phyloP scores from a whole-genome alignment of 2,329 filamentous ascomycete genomes.

The Reticulascus tulasneorum region DNA sequence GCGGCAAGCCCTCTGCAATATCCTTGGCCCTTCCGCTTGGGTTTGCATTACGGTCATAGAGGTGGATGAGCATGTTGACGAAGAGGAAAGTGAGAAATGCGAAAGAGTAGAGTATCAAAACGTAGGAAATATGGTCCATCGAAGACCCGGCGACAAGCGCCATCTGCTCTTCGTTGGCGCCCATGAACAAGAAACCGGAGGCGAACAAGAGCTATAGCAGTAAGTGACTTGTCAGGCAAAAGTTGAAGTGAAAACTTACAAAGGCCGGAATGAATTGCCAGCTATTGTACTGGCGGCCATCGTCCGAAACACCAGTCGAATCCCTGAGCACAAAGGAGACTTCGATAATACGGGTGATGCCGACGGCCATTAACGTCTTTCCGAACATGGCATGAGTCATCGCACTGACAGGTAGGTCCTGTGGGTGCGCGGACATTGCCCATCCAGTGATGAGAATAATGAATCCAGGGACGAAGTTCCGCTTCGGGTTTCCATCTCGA shows the following conservation, averaged over 20 bases:
- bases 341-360: conserved; percentile 80
- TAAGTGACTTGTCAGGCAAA: conserved; percentile 5
- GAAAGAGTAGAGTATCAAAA: conserved; percentile 86
- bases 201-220: conserved; percentile 72
- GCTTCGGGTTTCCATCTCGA: conserved; percentile 77
- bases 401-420: conserved; percentile 76
- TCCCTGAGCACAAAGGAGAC: conserved; percentile 84
- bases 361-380: conserved; percentile 91
- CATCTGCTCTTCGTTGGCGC: conserved; percentile 97
- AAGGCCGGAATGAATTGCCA: conserved; percentile 53
- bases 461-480: conserved; percentile 89
- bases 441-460: conserved; percentile 91
- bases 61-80: conserved; percentile 75
- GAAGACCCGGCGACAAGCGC: conserved; percentile 65
- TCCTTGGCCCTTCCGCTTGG: conserved; percentile 33
- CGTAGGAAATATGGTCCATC: conserved; percentile 86
- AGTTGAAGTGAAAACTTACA: conserved; percentile 37
- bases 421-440: conserved; percentile 91
- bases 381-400: conserved; percentile 89
- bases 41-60: conserved; percentile 66
- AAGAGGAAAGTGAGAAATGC: conserved; percentile 91
- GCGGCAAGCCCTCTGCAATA: conserved; percentile 29
- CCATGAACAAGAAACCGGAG: conserved; percentile 95
- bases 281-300: conserved; percentile 64
- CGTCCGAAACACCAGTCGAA: conserved; percentile 57